phyloP scores from a whole-genome alignment of 192 early-diverging fungal genomes.

The Tieghemiomyces parasiticus region DNA sequence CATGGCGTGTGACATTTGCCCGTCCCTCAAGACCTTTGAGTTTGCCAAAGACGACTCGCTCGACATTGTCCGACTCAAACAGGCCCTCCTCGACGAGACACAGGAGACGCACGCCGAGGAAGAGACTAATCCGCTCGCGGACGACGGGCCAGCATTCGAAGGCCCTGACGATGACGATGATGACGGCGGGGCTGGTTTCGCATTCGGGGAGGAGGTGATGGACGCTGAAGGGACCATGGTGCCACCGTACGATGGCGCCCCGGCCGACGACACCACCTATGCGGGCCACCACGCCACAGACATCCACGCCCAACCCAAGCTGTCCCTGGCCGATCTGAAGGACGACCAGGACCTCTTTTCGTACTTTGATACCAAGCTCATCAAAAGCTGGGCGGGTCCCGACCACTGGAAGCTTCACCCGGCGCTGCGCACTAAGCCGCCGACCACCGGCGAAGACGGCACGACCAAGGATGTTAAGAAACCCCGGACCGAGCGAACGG shows the following conservation, averaged over 20 bases:
- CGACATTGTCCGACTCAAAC: slow-evolving; percentile 39
- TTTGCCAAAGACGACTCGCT: slow-evolving; percentile 44
- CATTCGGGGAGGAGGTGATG: slow-evolving; percentile 24
- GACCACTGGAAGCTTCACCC: slow-evolving; percentile 67
- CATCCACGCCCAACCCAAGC: slow-evolving; percentile 12
- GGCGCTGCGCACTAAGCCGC: background rate
- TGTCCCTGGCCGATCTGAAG: slow-evolving; percentile 23
- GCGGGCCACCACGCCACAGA: slow-evolving; percentile 12
- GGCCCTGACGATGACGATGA: slow-evolving; percentile 18
- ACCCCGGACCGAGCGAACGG: slow-evolving; percentile 31
- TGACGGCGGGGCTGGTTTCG: slow-evolving; percentile 25
- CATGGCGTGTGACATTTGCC: slow-evolving; percentile 41
- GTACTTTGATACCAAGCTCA: slow-evolving; percentile 75
- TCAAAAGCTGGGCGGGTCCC: slow-evolving; percentile 84
- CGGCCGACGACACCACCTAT: slow-evolving; percentile 21
- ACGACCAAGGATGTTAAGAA: slow-evolving; percentile 22
- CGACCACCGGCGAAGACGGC: slow-evolving; percentile 13
- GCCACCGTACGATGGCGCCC: slow-evolving; percentile 20
- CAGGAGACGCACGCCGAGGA: slow-evolving; percentile 15
- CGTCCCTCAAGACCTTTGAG: slow-evolving; percentile 48
- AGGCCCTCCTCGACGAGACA: slow-evolving; percentile 29
- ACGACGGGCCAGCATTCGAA: slow-evolving; percentile 16
- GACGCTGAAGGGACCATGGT: slow-evolving; percentile 22
- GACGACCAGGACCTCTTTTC: slow-evolving; percentile 55
- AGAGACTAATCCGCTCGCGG: slow-evolving; percentile 13